phyloP scores from a whole-genome alignment of 768 basidiomycete genomes.

The Leucocoprinus birnbaumii region DNA sequence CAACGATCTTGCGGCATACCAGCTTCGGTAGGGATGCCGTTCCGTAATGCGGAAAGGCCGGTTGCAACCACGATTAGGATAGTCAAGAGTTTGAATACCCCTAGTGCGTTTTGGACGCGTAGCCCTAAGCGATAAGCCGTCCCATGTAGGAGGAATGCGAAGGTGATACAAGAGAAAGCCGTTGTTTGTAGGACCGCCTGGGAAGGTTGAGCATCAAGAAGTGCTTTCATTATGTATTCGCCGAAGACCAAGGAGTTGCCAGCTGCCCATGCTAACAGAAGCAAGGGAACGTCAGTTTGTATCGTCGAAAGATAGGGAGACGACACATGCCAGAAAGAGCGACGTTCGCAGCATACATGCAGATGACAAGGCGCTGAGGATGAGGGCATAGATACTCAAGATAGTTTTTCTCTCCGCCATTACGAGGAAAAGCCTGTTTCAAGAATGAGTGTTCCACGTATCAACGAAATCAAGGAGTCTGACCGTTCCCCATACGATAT shows the following conservation, averaged over 20 bases:
- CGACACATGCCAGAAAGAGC: constrained; percentile 33
- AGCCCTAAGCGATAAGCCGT: constrained; percentile 44
- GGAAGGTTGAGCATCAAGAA: constrained; percentile 15
- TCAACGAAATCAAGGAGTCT: constrained; percentile 8
- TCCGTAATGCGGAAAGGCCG: constrained; percentile 39
- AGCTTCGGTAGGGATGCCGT: constrained; percentile 21
- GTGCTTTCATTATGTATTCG: constrained; percentile 37
- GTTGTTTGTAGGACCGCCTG: constrained; percentile 19
- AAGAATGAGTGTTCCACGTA: not conserved
- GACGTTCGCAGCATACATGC: constrained; percentile 46
- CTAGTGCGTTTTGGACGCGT: constrained; percentile 56
- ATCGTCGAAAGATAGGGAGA: not conserved
- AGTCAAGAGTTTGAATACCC: constrained; percentile 49
- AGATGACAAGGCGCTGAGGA: constrained; percentile 51
- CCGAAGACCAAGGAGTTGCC: constrained; percentile 52
- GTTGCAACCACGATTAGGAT: constrained; percentile 42
- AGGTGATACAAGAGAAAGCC: constrained; percentile 28
- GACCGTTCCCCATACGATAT: constrained; percentile 33
- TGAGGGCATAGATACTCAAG: constrained; percentile 52
- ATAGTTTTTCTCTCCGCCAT: constrained; percentile 64
- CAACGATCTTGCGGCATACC: constrained; percentile 27
- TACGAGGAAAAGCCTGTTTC: constrained; percentile 45
- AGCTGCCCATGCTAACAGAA: constrained; percentile 15
- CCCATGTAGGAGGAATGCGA: constrained; percentile 34
- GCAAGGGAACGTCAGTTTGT: not conserved